Evolutionary conservation across 2,329 filamentous ascomycete genomes (phyloP).

Genomic region (Trichoderma atrobrunneum): DNA sequence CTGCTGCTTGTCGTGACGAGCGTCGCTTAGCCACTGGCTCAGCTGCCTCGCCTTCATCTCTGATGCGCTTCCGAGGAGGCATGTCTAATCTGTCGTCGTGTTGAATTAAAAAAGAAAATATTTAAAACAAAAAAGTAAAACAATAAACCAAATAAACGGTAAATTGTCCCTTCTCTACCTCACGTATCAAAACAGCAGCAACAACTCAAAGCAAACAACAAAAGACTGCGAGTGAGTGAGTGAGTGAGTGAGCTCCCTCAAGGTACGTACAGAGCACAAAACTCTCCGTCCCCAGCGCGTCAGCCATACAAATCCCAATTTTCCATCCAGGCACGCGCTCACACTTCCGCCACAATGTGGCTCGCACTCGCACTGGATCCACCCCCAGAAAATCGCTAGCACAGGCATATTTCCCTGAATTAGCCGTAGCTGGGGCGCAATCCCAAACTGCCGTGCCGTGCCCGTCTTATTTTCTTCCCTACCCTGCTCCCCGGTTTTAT

Average conservation of each 20-base stretch:
- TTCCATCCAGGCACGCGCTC: neutral
- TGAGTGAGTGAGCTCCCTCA: neutral
- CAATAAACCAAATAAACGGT: neutral
- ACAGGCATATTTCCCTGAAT: neutral
- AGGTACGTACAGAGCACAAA: neutral
- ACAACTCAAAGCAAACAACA: neutral
- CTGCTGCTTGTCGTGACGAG: slow-evolving; percentile 28
- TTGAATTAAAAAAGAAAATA: neutral
- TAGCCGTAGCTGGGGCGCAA: neutral
- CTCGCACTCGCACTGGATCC: neutral
- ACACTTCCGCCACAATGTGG: neutral
- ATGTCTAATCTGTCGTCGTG: slow-evolving; percentile 18
- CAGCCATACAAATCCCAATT: neutral
- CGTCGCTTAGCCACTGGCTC: slow-evolving; percentile 29
- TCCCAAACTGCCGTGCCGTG: neutral
- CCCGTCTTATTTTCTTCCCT: neutral
- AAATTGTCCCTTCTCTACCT: neutral
- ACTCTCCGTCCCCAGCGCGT: neutral
- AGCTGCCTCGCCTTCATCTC: slow-evolving; percentile 18
- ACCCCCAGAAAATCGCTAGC: neutral
- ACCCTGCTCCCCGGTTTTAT: neutral
- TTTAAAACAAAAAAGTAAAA: neutral
- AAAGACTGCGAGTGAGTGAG: neutral
- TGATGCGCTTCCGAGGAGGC: slow-evolving; percentile 25
- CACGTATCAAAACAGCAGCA: neutral